Evolutionary conservation across 495 filamentous ascomycete species (phyloP), one percentile per base, ranked within the genome.

Genomic region (Xylaria castorea): DNA sequence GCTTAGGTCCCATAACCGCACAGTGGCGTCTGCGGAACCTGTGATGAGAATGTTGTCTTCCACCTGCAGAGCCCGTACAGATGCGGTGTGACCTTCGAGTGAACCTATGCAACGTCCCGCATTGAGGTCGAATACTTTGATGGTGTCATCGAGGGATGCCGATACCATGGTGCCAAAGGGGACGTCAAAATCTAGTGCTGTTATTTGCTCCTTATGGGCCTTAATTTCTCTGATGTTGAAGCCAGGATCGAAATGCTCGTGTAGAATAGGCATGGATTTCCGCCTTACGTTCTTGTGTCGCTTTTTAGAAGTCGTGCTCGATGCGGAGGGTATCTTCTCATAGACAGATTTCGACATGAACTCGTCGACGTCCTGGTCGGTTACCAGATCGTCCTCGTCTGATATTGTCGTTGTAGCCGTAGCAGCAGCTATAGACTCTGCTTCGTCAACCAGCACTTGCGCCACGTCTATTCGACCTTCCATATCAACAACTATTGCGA

Each of bases 331-430:
- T 20, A 98, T 81, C 80, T 98, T 98, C 77, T 95, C 91, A 77
- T 98, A 99, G 73, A 99, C 93, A 9, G 94, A 97, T 78, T 97
- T 94, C 2, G 96, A 98, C 97, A 98, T 98, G 84, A 98, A 99
- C 1, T 89, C 87, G 81, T 88, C 70, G 82, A 88, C 67, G 81
- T 90, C 90, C 38, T 87, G 83, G 16, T 84, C 81, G 61, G 83
- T 83, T 27, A 87, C 86, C 1, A 81, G 64, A 55, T 80, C 78
- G 46, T 87, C 87, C 30, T 82, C 85, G 50, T 92, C 89, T 11
- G 86, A 83, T 61, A 88, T 88, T 40, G 84, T 85, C 22, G 91
- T 84, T 16, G 87, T 88, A 12, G 79, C 80, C 71, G 79, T 75
- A 16, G 80, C 83, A 68, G 82, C 78, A n/a, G 80, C 83, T 63